phyloP scores from a whole-genome alignment of 768 basidiomycete genomes.

The Pisolithus marmoratus region DNA sequence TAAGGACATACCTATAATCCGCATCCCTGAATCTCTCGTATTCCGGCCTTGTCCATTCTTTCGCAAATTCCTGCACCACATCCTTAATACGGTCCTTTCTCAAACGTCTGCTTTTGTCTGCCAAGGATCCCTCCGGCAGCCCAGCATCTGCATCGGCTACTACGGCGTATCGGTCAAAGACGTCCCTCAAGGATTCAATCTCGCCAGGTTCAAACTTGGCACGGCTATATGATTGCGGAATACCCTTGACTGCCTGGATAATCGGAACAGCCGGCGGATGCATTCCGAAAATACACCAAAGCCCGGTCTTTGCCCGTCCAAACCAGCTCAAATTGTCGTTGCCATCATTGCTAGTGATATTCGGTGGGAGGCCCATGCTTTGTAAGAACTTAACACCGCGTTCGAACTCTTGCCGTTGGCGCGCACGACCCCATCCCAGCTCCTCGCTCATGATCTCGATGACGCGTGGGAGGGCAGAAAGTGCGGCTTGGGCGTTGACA shows the following conservation, averaged over 20 bases:
- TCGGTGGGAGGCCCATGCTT: slow-evolving; percentile 80
- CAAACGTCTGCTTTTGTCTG: slow-evolving; percentile 25
- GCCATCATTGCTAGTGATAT: slow-evolving; percentile 29
- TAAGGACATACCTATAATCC: slow-evolving; percentile 71
- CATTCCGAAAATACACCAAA: slow-evolving; percentile 21
- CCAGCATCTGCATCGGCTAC: slow-evolving; percentile 1
- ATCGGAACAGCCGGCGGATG: not conserved
- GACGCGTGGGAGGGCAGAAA: slow-evolving; percentile 79
- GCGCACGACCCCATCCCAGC: slow-evolving; percentile 63
- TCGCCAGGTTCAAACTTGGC: slow-evolving; percentile 52
- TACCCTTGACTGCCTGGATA: slow-evolving; percentile 1
- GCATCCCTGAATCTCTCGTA: slow-evolving; percentile 57
- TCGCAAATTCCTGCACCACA: slow-evolving; percentile 39
- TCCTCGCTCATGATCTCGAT: slow-evolving; percentile 90
- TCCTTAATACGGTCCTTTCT: slow-evolving; percentile 35
- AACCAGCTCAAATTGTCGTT: slow-evolving; percentile 16
- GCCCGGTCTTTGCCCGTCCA: slow-evolving; percentile 11
- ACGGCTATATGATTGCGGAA: slow-evolving; percentile 34
- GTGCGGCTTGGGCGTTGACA: slow-evolving; percentile 82
- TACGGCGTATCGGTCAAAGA: slow-evolving; percentile 26
- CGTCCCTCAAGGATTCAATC: slow-evolving; percentile 35
- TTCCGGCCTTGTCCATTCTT: slow-evolving; percentile 31
- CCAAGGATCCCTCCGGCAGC: slow-evolving; percentile 6
- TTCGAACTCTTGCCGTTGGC: slow-evolving; percentile 55
- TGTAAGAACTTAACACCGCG: slow-evolving; percentile 61